Percentiles rank a stretch among this genome's conserved stretches.
These are phyloP conservation scores for Pleurotus cornucopiae DNA, from an alignment of 768 basidiomycete species.

Conservation along the genomic window DNA sequence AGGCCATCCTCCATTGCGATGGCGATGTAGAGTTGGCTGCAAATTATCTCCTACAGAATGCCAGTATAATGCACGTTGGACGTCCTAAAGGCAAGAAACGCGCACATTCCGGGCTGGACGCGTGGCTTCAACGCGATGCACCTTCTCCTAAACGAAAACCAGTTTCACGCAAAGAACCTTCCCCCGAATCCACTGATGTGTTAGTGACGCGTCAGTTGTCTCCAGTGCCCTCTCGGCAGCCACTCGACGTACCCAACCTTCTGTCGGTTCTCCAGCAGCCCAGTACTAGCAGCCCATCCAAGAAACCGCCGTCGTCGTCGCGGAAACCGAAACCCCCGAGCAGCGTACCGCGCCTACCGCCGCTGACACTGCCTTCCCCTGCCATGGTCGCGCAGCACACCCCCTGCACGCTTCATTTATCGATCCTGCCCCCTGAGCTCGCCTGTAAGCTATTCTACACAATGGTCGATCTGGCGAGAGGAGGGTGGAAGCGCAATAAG, in stretches of 20 bases:
- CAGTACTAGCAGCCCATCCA: neutral
- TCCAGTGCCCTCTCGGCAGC: neutral
- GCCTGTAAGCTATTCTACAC: slow-evolving; percentile 72
- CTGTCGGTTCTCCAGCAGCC: slow-evolving; percentile 52
- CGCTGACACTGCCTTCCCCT: slow-evolving; percentile 60
- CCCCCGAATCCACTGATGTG: neutral
- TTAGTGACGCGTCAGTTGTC: neutral
- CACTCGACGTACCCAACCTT: slow-evolving; percentile 34
- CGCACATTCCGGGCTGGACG: slow-evolving; percentile 43
- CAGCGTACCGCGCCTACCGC: slow-evolving; percentile 39
- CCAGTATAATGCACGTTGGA: no score
- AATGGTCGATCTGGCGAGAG: slow-evolving; percentile 42
- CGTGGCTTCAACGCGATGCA: slow-evolving; percentile 43
- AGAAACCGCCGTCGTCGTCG: neutral
- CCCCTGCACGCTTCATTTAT: slow-evolving; percentile 70
- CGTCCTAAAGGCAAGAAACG: slow-evolving; percentile 38
- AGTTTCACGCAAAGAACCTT: neutral
- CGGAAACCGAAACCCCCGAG: slow-evolving; percentile 27
- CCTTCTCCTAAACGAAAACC: slow-evolving; percentile 16
- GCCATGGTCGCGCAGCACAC: slow-evolving; percentile 63
- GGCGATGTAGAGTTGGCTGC: slow-evolving; percentile 58
- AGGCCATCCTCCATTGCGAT: slow-evolving; percentile 50
- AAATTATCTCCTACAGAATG: slow-evolving; percentile 22
- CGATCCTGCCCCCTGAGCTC: slow-evolving; percentile 68
- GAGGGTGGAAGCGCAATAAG: slow-evolving; percentile 63